Percentiles rank a stretch among this genome's conserved stretches.
phyloP scores from a whole-genome alignment of 139 green algal species.

The Nannochloris sp. region DNA sequence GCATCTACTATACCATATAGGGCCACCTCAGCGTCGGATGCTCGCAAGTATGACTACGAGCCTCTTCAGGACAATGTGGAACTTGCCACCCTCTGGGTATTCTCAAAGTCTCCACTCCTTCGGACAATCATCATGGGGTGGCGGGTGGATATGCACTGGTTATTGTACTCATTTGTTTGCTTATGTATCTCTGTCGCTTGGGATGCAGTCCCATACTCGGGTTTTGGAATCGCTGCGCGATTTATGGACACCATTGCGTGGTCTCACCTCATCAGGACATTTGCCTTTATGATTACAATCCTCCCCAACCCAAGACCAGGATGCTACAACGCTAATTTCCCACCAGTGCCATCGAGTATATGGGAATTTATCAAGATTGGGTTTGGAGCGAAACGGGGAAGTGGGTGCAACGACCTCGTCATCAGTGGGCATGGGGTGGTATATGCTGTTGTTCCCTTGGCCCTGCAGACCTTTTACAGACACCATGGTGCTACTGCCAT shows the following conservation, averaged over 20 bases:
- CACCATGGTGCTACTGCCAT: not conserved
- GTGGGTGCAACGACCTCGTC: conserved; percentile 75
- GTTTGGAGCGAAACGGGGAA: conserved; percentile 47
- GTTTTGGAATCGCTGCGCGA: conserved; percentile 63
- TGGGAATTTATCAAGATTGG: conserved; percentile 40
- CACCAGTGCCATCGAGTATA: conserved; percentile 37
- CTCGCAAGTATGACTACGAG: conserved; percentile 47
- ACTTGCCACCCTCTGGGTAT: conserved; percentile 22
- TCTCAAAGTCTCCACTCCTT: conserved; percentile 12
- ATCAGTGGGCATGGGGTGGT: conserved; percentile 56
- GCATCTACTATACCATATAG: conserved; percentile 14
- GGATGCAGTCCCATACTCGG: conserved; percentile 64
- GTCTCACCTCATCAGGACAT: conserved; percentile 43
- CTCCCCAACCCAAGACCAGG: conserved; percentile 59
- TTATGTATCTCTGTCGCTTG: conserved; percentile 53
- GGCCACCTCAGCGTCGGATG: conserved; percentile 56
- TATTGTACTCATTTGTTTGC: conserved; percentile 47
- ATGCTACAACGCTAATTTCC: conserved; percentile 62
- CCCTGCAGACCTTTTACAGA: conserved; percentile 50
- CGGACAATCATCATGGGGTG: conserved; percentile 13
- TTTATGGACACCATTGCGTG: conserved; percentile 49
- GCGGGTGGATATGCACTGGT: conserved; percentile 43
- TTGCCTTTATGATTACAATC: conserved; percentile 71
- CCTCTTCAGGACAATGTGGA: conserved; percentile 68
- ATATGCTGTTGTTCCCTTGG: conserved; percentile 48